Base-by-base conservation (phyloP, 1,284 basidiomycete genomes). In the Cystobasidium sp. region DNA sequence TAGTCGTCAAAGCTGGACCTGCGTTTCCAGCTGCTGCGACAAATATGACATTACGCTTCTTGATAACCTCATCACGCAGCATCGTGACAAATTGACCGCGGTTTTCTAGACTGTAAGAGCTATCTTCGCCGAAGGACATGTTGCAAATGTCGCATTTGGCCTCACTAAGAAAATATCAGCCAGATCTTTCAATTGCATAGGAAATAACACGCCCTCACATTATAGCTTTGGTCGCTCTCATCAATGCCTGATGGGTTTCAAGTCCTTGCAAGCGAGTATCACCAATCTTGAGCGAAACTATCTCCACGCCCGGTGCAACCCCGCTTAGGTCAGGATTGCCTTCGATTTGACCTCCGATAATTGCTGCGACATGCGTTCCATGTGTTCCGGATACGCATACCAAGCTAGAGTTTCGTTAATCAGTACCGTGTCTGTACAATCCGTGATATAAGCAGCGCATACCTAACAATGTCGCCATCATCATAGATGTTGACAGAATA, bases 281-380 rank as follows among this genome's bases (percentile, higher is more conserved):
- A 75, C 81, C 77, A 43, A 78, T 78, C 43, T 61, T 68, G 47
- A 77, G 49, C 22, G 76, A 76, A 64, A 83, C 80, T 46, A 83
- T 81, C 75, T 82, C 80, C 52, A 78, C 78, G 31, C 80, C 81
- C 9, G 80, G 81, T 14, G 81, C 81, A 12, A 82, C 81, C 53
- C 82, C 82, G 72, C 81, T 81, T 8, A 75, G 22, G 12, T 75
- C 74, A 1, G 74, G 68, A 56, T 80, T 78, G 46, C 78, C 80
- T 67, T 63, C 41, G 59, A 79, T 78, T 2, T 78, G 70, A 3
- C 82, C 81, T 31, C 79, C 81, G 43, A 82, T 80, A 59, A 83
- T 83, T 31, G 81, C 81, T 12, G 81, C 82, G 6, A 83, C 82
- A 74, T 83, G 82, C 22, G 82, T 82, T 39, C 81, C 82, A 75